Percentiles rank a stretch among this genome's conserved stretches.
Evolutionary conservation across 306 rosid species (phyloP).

Genomic region (Dryas drummondii): DNA sequence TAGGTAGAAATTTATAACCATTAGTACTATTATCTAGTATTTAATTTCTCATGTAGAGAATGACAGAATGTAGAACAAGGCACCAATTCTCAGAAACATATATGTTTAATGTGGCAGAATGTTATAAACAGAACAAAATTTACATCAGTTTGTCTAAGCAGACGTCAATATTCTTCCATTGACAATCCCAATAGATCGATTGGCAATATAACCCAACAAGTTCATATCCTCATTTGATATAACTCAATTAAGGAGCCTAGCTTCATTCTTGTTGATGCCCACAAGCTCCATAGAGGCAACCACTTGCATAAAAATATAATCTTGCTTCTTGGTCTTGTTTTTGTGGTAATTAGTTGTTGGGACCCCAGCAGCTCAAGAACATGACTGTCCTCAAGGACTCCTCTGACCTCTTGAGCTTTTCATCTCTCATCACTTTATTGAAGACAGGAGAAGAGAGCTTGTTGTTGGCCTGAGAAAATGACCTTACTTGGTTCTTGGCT

Average conservation of each 20-base stretch:
- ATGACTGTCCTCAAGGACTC: constrained; percentile 41
- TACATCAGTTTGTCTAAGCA: not conserved
- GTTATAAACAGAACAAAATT: not conserved
- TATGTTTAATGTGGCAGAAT: not conserved
- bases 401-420: constrained; percentile 23
- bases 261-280: not conserved
- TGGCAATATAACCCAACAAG: not conserved
- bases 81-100: not conserved
- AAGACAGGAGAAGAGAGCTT: constrained; percentile 28
- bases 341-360: constrained; percentile 6
- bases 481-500: constrained; percentile 24
- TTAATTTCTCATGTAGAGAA: no score
- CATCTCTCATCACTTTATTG: not conserved
- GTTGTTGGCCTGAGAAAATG: constrained; percentile 21
- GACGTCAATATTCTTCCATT: not conserved
- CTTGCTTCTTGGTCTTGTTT: not conserved
- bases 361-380: constrained; percentile 46
- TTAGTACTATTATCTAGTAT: no score
- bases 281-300: not conserved
- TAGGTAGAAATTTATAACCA: no score
- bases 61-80: not conserved
- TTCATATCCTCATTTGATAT: no score
- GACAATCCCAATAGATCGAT: not conserved
- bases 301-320: not conserved
- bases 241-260: not conserved